Conservation (phyloP, 2,329 filamentous ascomycete species). For the Curvularia verruculosa region DNA sequence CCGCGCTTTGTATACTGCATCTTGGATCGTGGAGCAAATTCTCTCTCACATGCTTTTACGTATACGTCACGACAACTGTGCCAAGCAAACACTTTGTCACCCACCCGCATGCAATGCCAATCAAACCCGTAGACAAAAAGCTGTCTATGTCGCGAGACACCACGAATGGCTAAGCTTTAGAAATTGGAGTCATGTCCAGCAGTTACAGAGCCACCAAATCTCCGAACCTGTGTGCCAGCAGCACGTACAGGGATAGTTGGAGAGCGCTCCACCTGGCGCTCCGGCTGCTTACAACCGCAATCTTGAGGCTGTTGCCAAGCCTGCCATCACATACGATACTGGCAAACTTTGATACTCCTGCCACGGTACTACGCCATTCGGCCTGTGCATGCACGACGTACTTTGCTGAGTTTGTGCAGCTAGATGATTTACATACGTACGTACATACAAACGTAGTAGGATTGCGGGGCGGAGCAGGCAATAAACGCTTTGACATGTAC, state of each 20-base stretch:
- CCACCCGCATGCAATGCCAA: neutral
- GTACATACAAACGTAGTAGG: neutral
- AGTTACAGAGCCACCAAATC: conserved; percentile 6
- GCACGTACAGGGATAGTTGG: conserved; percentile 2
- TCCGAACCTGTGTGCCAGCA: conserved; percentile 5
- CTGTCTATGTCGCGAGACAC: neutral
- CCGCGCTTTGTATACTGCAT: too few species aligned
- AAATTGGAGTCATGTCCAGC: conserved; percentile 1
- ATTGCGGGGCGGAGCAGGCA: conserved; percentile 12
- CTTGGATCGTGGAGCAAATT: neutral
- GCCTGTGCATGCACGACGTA: conserved; percentile 8
- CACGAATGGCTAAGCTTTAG: neutral
- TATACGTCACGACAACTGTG: neutral
- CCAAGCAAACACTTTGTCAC: neutral
- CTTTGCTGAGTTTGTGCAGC: conserved; percentile 2
- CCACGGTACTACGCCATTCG: conserved; percentile 1
- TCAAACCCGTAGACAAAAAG: neutral
- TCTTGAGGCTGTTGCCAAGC: conserved; percentile 3
- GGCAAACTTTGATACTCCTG: conserved; percentile 4
- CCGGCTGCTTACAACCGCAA: conserved; percentile 12
- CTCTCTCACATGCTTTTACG: neutral
- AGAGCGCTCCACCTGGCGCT: conserved; percentile 4
- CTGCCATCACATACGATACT: conserved; percentile 3
- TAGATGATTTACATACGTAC: neutral
- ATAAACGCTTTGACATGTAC: neutral